Evolutionary conservation across 1,284 basidiomycete genomes (phyloP).

Genomic region (Microbotryum saponariae): DNA sequence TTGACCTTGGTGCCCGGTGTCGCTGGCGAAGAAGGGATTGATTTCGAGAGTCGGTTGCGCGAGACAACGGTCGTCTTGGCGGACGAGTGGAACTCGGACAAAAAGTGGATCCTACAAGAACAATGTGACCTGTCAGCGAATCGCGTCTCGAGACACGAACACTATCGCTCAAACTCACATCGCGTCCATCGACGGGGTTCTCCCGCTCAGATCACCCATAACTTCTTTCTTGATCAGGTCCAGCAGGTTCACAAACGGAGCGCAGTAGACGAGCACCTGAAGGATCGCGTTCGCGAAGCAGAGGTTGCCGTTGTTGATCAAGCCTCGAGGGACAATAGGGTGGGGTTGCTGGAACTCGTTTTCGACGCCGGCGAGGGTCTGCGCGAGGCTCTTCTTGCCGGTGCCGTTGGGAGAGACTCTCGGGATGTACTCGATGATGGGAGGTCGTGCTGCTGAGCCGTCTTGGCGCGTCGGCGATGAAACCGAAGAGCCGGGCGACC

Average conservation of each 20-base stretch:
- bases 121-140: not conserved
- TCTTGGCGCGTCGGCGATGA: not conserved
- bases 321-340: conserved; percentile 50
- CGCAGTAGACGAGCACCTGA: conserved; percentile 82
- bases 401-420: conserved; percentile 1
- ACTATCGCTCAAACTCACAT: conserved; percentile 41
- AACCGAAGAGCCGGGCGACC: conserved; percentile 9
- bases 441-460: not conserved
- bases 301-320: conserved; percentile 94
- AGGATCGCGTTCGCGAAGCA: conserved; percentile 94
- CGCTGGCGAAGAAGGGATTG: conserved; percentile 7
- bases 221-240: conserved; percentile 56
- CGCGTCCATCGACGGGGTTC: conserved; percentile 68
- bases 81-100: conserved; percentile 60
- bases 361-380: conserved; percentile 4
- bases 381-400: conserved; percentile 8
- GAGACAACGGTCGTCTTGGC: conserved; percentile 12
- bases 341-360: not conserved
- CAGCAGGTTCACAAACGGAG: conserved; percentile 75
- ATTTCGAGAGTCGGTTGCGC: not conserved
- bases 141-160: not conserved
- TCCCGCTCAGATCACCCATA: conserved; percentile 47
- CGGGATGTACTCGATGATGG: conserved; percentile 1
- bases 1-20: too few relatives aligned
- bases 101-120: conserved; percentile 54